Evolutionary conservation across 2,329 filamentous ascomycete species (phyloP).

Genomic region (Pseudogymnoascus sp.): DNA sequence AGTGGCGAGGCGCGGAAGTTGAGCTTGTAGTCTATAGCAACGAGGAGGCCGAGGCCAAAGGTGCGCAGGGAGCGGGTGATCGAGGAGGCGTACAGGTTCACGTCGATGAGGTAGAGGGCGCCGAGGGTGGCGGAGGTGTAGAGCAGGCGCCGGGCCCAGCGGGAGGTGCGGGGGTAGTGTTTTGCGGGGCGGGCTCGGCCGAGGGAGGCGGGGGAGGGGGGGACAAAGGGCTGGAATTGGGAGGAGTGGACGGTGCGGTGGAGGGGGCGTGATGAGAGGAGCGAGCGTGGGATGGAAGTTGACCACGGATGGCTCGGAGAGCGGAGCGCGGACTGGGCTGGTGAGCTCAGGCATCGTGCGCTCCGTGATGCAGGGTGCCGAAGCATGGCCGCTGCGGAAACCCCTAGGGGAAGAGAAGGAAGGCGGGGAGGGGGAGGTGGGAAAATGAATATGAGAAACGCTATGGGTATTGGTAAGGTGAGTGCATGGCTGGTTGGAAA

Average conservation of each 20-base stretch:
- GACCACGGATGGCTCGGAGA: not conserved
- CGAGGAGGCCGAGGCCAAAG: constrained; percentile 68
- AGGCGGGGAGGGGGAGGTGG: not conserved
- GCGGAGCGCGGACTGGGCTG: not conserved
- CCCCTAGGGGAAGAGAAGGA: not conserved
- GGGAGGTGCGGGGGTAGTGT: constrained; percentile 59
- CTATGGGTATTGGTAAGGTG: not conserved
- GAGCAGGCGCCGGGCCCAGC: constrained; percentile 68
- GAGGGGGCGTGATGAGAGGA: constrained; percentile 10
- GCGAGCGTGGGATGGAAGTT: constrained; percentile 6
- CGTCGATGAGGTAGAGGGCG: constrained; percentile 60
- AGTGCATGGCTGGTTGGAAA: not conserved
- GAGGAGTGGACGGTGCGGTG: constrained; percentile 24
- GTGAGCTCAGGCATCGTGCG: not conserved
- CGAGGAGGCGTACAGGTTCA: constrained; percentile 67
- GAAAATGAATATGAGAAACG: not conserved
- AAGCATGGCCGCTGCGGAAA: not conserved
- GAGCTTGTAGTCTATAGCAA: constrained; percentile 90
- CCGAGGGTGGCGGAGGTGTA: constrained; percentile 53
- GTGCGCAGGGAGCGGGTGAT: constrained; percentile 72
- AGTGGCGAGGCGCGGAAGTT: constrained; percentile 81
- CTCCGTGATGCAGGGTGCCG: not conserved
- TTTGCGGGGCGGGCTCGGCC: constrained; percentile 62
- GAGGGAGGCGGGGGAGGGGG: constrained; percentile 71
- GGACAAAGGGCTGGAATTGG: constrained; percentile 58